Percentiles rank a stretch among this genome's conserved stretches.
Conservation (phyloP, 129 eudicot species). For the Tagetes patula region DNA sequence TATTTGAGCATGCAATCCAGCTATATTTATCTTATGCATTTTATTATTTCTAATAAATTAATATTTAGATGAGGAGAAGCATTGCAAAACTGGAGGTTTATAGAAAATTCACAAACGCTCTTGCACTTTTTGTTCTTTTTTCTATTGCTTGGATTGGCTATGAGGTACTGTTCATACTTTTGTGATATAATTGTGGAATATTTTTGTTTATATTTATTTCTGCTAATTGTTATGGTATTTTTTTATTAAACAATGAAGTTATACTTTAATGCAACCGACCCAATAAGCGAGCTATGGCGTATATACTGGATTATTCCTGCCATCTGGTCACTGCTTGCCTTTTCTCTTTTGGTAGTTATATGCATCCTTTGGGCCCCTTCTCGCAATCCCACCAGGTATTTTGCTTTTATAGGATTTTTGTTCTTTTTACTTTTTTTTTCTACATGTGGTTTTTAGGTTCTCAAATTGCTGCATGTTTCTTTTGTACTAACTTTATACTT, state of each 20-base stretch:
- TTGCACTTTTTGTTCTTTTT: constrained; percentile 68
- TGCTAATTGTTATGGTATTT: neutral
- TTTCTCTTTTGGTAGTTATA: constrained; percentile 57
- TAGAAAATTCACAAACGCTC: constrained; percentile 70
- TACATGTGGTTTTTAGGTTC: neutral
- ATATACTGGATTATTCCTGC: constrained; percentile 75
- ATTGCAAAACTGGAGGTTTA: constrained; percentile 72
- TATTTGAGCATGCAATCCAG: neutral
- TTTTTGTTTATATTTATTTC: constrained; percentile 3
- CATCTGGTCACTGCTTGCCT: constrained; percentile 68
- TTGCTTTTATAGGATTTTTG: neutral
- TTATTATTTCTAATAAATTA: neutral
- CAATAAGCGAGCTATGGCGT: constrained; percentile 72
- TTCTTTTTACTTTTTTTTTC: neutral
- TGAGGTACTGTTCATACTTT: constrained; percentile 44
- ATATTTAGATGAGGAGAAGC: constrained; percentile 61
- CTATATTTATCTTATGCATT: neutral
- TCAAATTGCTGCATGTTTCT: constrained; percentile 2
- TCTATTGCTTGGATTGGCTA: constrained; percentile 90
- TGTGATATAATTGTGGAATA: neutral
- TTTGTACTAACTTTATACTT: neutral
- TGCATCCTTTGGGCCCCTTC: constrained; percentile 84
- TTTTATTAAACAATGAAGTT: constrained; percentile 30
- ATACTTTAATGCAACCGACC: constrained; percentile 74
- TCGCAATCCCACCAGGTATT: constrained; percentile 73